Evolutionary conservation across 148 eudicot species (phyloP).

Genomic region (Rhododendron griersonianum): DNA sequence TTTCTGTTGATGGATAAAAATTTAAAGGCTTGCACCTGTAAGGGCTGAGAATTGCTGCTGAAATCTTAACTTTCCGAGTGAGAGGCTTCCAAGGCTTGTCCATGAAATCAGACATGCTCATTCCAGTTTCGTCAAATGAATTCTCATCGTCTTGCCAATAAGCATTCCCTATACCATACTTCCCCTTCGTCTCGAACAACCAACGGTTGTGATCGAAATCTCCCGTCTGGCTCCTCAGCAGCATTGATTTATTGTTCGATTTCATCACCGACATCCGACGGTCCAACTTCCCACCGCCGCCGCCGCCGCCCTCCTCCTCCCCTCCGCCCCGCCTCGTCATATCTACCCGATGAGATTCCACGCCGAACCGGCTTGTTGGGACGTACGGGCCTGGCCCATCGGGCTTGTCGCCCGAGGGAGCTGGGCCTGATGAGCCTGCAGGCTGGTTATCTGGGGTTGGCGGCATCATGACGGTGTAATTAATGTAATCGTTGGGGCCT

Average conservation of each 20-base stretch:
- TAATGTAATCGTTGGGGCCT: slow-evolving; percentile 36
- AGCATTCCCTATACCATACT: slow-evolving; percentile 87
- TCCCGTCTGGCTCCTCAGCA: slow-evolving; percentile 66
- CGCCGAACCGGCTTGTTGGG: slow-evolving; percentile 19
- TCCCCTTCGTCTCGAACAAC: slow-evolving; percentile 86
- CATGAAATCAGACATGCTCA: slow-evolving; percentile 71
- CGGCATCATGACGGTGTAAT: slow-evolving; percentile 77
- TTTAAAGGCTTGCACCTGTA: slow-evolving; percentile 49
- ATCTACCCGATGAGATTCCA: slow-evolving; percentile 13
- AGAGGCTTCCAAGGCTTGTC: slow-evolving; percentile 98
- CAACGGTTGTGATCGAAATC: slow-evolving; percentile 91
- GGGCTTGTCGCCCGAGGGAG: slow-evolving; percentile 23
- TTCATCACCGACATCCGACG: slow-evolving; percentile 56
- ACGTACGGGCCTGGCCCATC: slow-evolving; percentile 24
- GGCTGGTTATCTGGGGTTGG: slow-evolving; percentile 88
- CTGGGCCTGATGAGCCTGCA: slow-evolving; percentile 8
- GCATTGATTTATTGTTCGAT: slow-evolving; percentile 63
- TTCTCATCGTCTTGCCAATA: slow-evolving; percentile 67
- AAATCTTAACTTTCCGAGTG: slow-evolving; percentile 60
- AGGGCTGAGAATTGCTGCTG: slow-evolving; percentile 69
- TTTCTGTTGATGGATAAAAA: not conserved
- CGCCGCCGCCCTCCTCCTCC: slow-evolving; percentile 6
- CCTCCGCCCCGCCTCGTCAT: slow-evolving; percentile 8
- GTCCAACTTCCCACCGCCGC: slow-evolving; percentile 34
- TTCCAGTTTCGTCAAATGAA: slow-evolving; percentile 43